phyloP scores from a whole-genome alignment of 2,329 filamentous ascomycete genomes.

The Alternaria dauci region DNA sequence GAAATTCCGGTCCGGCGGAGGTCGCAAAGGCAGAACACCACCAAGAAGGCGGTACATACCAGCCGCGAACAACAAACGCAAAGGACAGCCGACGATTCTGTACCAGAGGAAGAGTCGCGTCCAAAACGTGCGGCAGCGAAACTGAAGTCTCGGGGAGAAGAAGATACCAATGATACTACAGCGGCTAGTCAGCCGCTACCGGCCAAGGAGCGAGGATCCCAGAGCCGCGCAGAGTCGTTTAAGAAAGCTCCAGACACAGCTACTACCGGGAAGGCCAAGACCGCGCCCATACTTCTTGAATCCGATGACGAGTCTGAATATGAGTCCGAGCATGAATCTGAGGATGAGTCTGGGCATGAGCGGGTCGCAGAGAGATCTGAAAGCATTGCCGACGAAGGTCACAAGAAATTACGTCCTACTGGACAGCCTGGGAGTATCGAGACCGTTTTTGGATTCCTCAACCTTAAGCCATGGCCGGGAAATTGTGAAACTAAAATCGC shows the following conservation, averaged over 20 bases:
- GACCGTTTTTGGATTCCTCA: slow-evolving; percentile 32
- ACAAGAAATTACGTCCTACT: neutral
- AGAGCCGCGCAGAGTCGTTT: neutral
- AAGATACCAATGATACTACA: neutral
- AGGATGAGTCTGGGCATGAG: neutral
- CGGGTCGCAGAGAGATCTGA: slow-evolving; percentile 8
- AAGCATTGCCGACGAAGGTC: slow-evolving; percentile 2
- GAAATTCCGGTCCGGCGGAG: neutral
- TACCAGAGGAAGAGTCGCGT: neutral
- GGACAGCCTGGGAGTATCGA: slow-evolving; percentile 19
- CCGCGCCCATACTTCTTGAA: neutral
- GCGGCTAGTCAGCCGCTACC: neutral
- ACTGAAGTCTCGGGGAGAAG: neutral
- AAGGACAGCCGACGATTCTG: neutral
- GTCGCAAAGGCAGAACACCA: neutral
- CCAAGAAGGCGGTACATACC: too few relatives aligned
- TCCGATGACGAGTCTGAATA: too few relatives aligned
- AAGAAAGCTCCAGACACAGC: neutral
- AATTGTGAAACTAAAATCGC: slow-evolving; percentile 30
- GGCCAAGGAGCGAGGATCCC: neutral
- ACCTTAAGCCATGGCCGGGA: slow-evolving; percentile 25
- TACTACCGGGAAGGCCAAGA: neutral
- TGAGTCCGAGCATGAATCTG: neutral
- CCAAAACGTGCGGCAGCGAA: neutral
- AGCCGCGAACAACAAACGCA: neutral